A percentile compares a stretch with the other conserved stretches of the same genome.
Conservation (phyloP, 208 protist genomes). For the Pavlovales sp. region DNA sequence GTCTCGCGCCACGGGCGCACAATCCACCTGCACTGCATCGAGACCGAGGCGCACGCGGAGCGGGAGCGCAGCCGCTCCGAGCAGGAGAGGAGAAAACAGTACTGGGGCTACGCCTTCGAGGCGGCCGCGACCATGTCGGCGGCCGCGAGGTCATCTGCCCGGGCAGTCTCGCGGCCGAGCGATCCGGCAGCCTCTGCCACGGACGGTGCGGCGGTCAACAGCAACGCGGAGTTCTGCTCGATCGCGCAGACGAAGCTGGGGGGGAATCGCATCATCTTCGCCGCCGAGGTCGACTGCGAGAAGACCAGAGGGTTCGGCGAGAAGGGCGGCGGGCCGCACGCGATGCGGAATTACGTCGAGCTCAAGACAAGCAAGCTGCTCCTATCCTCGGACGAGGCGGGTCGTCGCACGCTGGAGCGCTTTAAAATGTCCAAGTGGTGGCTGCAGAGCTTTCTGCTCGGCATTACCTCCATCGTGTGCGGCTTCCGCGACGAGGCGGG, state of each 20-base stretch:
- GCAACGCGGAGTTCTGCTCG: slow-evolving; percentile 19
- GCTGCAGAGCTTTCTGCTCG: slow-evolving; percentile 25
- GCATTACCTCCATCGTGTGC: neutral
- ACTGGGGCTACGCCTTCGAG: slow-evolving; percentile 38
- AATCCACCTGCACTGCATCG: neutral
- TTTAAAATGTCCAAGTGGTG: slow-evolving; percentile 30
- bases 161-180: neutral
- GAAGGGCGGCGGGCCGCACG: too few relatives aligned
- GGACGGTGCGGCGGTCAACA: neutral
- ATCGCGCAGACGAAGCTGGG: neutral
- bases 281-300: slow-evolving; percentile 12
- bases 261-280: neutral
- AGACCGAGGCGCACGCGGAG: neutral
- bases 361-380: slow-evolving; percentile 33
- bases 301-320: neutral
- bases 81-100: neutral
- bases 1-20: neutral
- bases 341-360: slow-evolving; percentile 18
- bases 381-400: neutral
- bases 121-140: neutral
- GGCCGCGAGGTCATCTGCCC: neutral
- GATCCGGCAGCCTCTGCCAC: neutral
- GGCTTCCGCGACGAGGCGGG: slow-evolving; percentile 33
- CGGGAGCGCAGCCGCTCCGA: neutral
- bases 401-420: neutral